A percentile compares a stretch with the other conserved stretches of the same genome.
Conservation (phyloP, 805 yeast genomes). For the Metschnikowia matae region DNA sequence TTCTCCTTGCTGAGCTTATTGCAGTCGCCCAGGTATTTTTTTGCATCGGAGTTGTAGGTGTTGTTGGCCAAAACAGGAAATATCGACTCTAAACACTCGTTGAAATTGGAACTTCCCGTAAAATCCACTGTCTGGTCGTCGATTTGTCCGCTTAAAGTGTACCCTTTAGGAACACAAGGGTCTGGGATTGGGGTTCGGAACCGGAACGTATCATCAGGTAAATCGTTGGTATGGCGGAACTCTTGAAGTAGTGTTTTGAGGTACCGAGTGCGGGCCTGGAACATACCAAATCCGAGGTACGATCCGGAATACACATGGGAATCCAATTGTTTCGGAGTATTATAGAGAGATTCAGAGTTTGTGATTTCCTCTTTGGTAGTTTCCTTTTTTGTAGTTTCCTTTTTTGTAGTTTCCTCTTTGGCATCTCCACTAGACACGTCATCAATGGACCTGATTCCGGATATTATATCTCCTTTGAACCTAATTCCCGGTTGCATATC, state of each 20-base stretch:
- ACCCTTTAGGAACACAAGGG: constrained; percentile 57
- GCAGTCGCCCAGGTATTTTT: constrained; percentile 24
- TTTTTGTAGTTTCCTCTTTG: too few species aligned
- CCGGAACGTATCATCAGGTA: constrained; percentile 11
- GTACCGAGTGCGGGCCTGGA: constrained; percentile 50
- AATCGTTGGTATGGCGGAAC: constrained; percentile 17
- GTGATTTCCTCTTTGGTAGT: background rate
- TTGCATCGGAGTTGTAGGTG: constrained; percentile 21
- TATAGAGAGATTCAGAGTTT: background rate
- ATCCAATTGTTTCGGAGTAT: constrained; percentile 11
- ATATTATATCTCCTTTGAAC: too few species aligned
- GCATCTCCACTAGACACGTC: too few species aligned
- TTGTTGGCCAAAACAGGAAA: constrained; percentile 42
- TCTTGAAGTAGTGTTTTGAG: constrained; percentile 31
- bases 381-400: too few species aligned
- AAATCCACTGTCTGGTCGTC: constrained; percentile 33
- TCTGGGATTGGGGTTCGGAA: constrained; percentile 37
- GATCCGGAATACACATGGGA: constrained; percentile 51
- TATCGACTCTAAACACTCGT: constrained; percentile 43
- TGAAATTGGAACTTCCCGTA: constrained; percentile 51
- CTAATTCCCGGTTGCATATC: too few species aligned
- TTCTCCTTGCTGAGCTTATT: constrained; percentile 27
- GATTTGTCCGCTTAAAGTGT: constrained; percentile 22
- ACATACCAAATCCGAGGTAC: constrained; percentile 58
- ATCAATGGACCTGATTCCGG: too few species aligned